Evolutionary conservation across 2,329 filamentous ascomycete species (phyloP).

Genomic region (Talaromyces sp.): DNA sequence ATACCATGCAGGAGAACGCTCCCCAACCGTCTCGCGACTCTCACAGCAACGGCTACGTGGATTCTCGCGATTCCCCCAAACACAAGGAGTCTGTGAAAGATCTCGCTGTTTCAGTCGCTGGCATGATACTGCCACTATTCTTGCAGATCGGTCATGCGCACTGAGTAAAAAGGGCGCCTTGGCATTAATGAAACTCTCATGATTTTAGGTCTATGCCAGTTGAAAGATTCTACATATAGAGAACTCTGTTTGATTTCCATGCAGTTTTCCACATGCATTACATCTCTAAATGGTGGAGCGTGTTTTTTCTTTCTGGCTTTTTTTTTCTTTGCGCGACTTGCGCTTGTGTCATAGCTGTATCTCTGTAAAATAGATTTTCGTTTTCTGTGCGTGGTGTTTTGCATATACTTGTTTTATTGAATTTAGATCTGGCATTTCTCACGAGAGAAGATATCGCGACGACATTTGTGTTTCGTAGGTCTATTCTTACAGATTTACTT

Average conservation of each 20-base stretch:
- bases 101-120: constrained; percentile 40
- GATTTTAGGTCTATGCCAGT: neutral
- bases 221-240: neutral
- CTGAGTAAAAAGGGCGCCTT: constrained; percentile 16
- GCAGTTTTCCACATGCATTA: no score
- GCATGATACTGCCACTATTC: constrained; percentile 43
- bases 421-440: neutral
- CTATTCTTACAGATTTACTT: neutral
- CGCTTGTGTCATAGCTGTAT: neutral
- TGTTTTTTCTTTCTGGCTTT: neutral
- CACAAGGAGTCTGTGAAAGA: constrained; percentile 40
- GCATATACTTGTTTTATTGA: neutral
- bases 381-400: neutral
- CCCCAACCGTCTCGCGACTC: constrained; percentile 20
- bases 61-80: constrained; percentile 29
- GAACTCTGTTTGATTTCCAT: neutral
- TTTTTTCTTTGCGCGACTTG: neutral
- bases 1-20: constrained; percentile 81
- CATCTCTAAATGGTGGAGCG: neutral
- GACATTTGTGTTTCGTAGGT: neutral
- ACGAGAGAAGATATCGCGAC: neutral
- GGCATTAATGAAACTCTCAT: neutral
- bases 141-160: constrained; percentile 44
- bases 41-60: constrained; percentile 37
- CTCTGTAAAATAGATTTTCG: neutral